Conservation (phyloP, 1,284 basidiomycete genomes). For the Puccinia triticina region DNA sequence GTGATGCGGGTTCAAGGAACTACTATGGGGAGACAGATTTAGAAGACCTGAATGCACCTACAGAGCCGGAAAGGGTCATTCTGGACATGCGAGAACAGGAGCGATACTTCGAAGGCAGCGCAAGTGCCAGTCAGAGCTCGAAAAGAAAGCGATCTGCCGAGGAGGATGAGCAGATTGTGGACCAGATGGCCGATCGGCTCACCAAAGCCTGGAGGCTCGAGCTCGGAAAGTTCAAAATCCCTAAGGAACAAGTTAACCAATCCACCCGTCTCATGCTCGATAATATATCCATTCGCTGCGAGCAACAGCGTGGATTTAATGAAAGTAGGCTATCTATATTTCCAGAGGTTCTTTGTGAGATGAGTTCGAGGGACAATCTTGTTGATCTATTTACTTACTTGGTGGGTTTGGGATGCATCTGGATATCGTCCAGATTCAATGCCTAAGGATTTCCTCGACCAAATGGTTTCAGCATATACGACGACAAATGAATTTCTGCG, state of each 20-base stretch:
- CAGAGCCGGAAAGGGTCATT: slow-evolving; percentile 33
- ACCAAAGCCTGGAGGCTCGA: slow-evolving; percentile 39
- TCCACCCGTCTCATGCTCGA: slow-evolving; percentile 75
- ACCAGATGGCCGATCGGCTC: slow-evolving; percentile 16
- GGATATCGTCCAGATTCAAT: slow-evolving; percentile 69
- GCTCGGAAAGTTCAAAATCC: slow-evolving; percentile 23
- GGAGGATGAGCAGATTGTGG: slow-evolving; percentile 2
- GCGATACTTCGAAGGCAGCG: slow-evolving; percentile 42
- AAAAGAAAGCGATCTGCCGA: slow-evolving; percentile 23
- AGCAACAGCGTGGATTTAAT: slow-evolving; percentile 65
- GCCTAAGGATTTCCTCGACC: slow-evolving; percentile 74
- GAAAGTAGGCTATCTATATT: slow-evolving; percentile 27
- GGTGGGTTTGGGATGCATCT: background rate
- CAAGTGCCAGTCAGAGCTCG: slow-evolving; percentile 1
- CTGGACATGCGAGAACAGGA: slow-evolving; percentile 48
- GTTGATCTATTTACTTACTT: slow-evolving; percentile 20
- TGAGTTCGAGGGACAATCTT: background rate
- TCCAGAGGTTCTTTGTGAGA: background rate
- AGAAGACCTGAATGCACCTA: slow-evolving; percentile 16
- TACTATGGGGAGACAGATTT: slow-evolving; percentile 44
- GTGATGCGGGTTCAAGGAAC: slow-evolving; percentile 44
- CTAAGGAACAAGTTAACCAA: slow-evolving; percentile 66
- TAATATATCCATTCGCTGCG: slow-evolving; percentile 70
- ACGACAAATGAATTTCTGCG: slow-evolving; percentile 92
- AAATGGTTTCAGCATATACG: slow-evolving; percentile 85